Percentiles rank a stretch among this genome's conserved stretches.
Conservation (phyloP, 306 rosid species). For the Acacia acuminata region DNA sequence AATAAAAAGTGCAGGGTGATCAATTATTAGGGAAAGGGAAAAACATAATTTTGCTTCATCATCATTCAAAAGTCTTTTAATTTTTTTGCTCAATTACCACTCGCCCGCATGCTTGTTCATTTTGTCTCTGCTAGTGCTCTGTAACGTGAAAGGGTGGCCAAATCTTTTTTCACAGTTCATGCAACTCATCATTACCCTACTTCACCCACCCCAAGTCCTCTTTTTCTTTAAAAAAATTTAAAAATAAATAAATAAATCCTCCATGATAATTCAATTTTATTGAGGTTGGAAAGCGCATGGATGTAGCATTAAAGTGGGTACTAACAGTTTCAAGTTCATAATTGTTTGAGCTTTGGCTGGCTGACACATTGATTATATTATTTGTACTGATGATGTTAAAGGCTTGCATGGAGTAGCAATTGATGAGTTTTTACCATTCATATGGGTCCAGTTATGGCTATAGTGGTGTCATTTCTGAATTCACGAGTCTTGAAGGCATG, state of each 20-base stretch:
- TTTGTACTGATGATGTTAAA: neutral
- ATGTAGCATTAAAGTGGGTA: neutral
- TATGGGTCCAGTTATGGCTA: constrained; percentile 39
- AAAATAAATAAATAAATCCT: neutral
- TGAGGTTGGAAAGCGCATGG: neutral
- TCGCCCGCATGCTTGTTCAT: constrained; percentile 59
- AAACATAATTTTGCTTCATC: constrained; percentile 23
- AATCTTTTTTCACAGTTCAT: constrained; percentile 31
- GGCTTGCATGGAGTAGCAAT: neutral
- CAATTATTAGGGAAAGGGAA: constrained; percentile 42
- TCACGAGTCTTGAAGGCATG: constrained; percentile 24
- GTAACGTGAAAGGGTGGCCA: constrained; percentile 25
- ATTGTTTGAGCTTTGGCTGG: neutral
- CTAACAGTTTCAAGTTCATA: neutral
- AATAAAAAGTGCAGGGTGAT: constrained; percentile 36
- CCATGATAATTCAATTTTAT: constrained; percentile 10
- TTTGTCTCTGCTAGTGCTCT: constrained; percentile 45
- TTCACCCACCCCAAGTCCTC: neutral
- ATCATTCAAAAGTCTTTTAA: neutral
- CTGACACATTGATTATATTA: neutral
- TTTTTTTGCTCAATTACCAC: constrained; percentile 30
- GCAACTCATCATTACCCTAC: constrained; percentile 51
- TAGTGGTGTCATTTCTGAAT: constrained; percentile 27
- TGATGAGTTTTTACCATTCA: constrained; percentile 5
- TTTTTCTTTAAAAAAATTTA: no score